Percentiles rank a stretch among this genome's conserved stretches.
These are phyloP conservation scores for Xylariaceae sp. DNA, from an alignment of 2,329 filamentous ascomycete genomes.

Conservation along the genomic window DNA sequence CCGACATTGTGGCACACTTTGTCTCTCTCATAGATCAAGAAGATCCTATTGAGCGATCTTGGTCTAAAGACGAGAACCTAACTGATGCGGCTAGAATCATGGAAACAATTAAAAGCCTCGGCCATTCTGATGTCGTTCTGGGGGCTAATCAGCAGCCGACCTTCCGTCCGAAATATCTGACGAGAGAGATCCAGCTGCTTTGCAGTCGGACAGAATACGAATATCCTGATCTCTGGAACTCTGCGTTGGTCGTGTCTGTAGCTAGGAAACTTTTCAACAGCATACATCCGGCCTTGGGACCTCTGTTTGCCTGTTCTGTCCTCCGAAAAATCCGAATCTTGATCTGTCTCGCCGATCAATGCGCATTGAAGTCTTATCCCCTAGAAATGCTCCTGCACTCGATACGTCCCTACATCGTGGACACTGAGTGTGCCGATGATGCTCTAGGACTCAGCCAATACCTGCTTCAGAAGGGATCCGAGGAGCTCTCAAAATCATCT, in stretches of 20 bases:
- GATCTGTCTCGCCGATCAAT: slow-evolving; percentile 69
- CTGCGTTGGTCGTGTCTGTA: slow-evolving; percentile 68
- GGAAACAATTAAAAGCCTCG: slow-evolving; percentile 63
- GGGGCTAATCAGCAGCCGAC: slow-evolving; percentile 81
- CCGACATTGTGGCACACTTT: slow-evolving; percentile 71
- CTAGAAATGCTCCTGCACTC: slow-evolving; percentile 86
- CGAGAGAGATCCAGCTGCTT: slow-evolving; percentile 72
- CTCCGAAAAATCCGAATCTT: slow-evolving; percentile 82
- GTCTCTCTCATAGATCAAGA: slow-evolving; percentile 77
- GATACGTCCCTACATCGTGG: slow-evolving; percentile 71
- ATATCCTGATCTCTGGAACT: slow-evolving; percentile 65
- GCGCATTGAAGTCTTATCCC: slow-evolving; percentile 74
- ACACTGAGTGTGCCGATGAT: slow-evolving; percentile 87
- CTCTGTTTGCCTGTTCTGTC: slow-evolving; percentile 80
- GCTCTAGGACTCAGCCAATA: slow-evolving; percentile 83
- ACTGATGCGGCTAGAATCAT: slow-evolving; percentile 60
- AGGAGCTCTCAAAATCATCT: slow-evolving; percentile 61
- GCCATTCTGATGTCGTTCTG: slow-evolving; percentile 61
- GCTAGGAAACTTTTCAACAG: slow-evolving; percentile 75
- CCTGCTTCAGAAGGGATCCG: slow-evolving; percentile 64
- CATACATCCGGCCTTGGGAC: slow-evolving; percentile 78
- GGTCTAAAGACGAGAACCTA: slow-evolving; percentile 57
- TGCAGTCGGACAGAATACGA: slow-evolving; percentile 68
- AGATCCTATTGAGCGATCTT: slow-evolving; percentile 64
- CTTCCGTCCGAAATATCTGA: slow-evolving; percentile 74